Base-by-base conservation (phyloP, 2,329 filamentous ascomycete species). In the Beauveria bassiana region DNA sequence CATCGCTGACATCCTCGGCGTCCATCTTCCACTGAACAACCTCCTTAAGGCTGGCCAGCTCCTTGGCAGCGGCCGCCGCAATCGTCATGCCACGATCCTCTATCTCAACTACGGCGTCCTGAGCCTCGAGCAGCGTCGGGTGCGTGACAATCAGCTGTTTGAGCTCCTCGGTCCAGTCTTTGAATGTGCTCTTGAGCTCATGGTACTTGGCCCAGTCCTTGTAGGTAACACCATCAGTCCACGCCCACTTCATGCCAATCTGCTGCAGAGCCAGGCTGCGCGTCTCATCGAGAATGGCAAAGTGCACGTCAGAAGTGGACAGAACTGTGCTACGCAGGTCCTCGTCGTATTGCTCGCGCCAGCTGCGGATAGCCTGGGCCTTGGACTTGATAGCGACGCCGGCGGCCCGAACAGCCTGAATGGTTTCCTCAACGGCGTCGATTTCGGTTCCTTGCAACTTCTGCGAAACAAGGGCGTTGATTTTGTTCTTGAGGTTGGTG, bases 121-220 rank as follows among this genome's bases (percentile, higher is more conserved):
- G 86, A 20, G 91, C 89, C 60, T 85, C 78, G 22, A 81, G 77
- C 14, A 97, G 79, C 28, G 84, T 86, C 9, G 88, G 84, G 70
- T 97, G 90, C 3, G 85, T 82, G 63, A 88, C 82, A 45, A 91
- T 89, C 59, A 93, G 83, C 62, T 86, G 80, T 71, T 91, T 87
- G 53, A 99, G 86, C 67, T 96, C 90, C 42, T 85, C 81, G 61
- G 90, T 88, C 92, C 93, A 97, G 68, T 91, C 86, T 53, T 88
- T 87, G 58, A 97, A 90, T 14, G 89, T 88, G 59, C 83, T 85
- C 77, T 90, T 96, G 62, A 99, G 80, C 63, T 90, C 86, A 72
- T 98, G 92, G 71, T 96, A 99, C 72, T 93, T 95, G 63, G 88
- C 86, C 95, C 95, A 99, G 73, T 99, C 92, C 73, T 96, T 93